Evolutionary conservation across 73 alveolate species (phyloP).

Genomic region (Paramecium biaurelia): DNA sequence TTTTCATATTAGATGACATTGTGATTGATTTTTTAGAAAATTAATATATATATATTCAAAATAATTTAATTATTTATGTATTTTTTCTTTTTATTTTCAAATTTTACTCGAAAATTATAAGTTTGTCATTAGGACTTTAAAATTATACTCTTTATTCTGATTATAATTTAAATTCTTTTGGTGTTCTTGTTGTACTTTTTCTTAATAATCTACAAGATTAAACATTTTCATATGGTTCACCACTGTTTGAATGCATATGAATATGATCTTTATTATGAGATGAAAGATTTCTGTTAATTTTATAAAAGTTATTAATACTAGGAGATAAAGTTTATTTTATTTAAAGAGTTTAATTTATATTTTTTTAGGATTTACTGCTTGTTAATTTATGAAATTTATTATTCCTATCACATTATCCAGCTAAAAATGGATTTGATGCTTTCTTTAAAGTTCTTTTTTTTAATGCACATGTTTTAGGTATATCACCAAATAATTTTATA

Average conservation of each 20-base stretch:
- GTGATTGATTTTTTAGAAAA: neutral
- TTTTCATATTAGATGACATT: neutral
- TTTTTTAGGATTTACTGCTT: neutral
- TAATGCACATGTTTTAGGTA: neutral
- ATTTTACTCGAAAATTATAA: neutral
- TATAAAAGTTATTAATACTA: neutral
- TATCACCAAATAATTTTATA: neutral
- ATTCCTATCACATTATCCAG: neutral
- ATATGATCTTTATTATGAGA: neutral
- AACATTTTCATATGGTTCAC: neutral
- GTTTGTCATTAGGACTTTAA: neutral
- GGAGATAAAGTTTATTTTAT: neutral
- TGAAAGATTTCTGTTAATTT: neutral
- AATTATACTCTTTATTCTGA: neutral
- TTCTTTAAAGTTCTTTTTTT: neutral
- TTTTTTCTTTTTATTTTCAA: neutral
- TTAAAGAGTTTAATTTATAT: neutral
- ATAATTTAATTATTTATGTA: neutral
- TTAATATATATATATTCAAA: neutral
- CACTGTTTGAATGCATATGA: constrained; percentile 5
- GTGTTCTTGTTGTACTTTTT: neutral
- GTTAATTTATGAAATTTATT: neutral
- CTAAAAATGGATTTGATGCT: neutral
- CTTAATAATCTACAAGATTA: neutral
- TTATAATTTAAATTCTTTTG: neutral